Percentiles rank a stretch among this genome's conserved stretches.
Conservation (phyloP, 2,329 filamentous ascomycete genomes). For the Alternaria panax region DNA sequence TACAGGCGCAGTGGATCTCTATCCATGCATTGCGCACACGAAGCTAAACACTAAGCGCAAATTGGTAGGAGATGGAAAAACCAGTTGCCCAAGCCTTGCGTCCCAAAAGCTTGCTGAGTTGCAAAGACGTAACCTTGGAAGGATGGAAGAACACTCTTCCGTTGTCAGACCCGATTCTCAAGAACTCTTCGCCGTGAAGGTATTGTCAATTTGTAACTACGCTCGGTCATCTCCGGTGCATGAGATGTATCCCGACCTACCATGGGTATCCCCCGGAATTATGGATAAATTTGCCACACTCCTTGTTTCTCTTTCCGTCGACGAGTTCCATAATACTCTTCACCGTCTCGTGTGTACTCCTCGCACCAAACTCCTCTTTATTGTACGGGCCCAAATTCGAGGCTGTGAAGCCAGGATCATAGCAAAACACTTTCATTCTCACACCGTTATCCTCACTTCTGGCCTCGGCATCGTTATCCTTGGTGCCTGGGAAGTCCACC, state of each 20-base stretch:
- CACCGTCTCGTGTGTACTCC: conserved; percentile 43
- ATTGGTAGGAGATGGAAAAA: neutral
- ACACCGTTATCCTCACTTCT: conserved; percentile 12
- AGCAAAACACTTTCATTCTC: conserved; percentile 49
- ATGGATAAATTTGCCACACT: conserved; percentile 43
- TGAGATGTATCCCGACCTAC: conserved; percentile 14
- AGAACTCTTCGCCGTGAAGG: neutral
- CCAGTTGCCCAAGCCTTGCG: neutral
- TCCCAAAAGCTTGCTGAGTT: neutral
- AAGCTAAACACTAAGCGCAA: neutral
- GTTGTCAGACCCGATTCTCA: neutral
- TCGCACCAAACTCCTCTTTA: conserved; percentile 47
- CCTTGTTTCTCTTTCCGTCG: conserved; percentile 48
- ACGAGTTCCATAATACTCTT: conserved; percentile 48
- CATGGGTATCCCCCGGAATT: conserved; percentile 44
- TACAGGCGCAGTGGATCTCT: neutral
- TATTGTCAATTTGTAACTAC: neutral
- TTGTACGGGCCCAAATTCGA: conserved; percentile 46
- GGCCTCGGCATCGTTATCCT: neutral
- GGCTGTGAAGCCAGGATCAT: conserved; percentile 50
- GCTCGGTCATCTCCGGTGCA: neutral
- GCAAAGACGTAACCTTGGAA: neutral
- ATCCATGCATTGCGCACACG: neutral
- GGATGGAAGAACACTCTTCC: neutral
- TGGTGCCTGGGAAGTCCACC: conserved; percentile 5